These are phyloP conservation scores for Brassica cretica DNA, from an alignment of 345 rosid species.

Conservation along the genomic window DNA sequence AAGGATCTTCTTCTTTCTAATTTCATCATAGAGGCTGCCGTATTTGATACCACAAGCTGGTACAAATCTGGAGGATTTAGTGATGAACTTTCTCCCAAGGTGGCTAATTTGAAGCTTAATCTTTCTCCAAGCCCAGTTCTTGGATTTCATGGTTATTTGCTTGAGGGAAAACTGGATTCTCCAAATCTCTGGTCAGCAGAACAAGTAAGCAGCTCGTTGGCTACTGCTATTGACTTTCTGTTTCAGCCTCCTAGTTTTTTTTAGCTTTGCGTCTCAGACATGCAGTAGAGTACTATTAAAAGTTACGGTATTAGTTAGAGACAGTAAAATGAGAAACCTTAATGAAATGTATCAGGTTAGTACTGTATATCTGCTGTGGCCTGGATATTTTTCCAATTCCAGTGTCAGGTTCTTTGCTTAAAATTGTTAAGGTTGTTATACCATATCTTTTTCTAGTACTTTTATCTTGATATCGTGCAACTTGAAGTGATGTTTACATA, in stretches of 20 bases:
- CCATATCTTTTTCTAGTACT: constrained; percentile 7
- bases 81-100: constrained; percentile 58
- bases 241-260: constrained; percentile 17
- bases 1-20: constrained; percentile 53
- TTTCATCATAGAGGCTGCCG: constrained; percentile 71
- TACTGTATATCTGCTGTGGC: neutral
- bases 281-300: neutral
- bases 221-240: constrained; percentile 4
- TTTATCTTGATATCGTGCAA: constrained; percentile 2
- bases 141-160: constrained; percentile 74
- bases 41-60: constrained; percentile 77
- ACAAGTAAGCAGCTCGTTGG: constrained; percentile 57
- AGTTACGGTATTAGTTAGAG: neutral
- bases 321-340: constrained; percentile 10
- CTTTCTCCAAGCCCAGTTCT: constrained; percentile 45
- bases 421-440: neutral
- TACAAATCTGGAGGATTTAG: constrained; percentile 43
- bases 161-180: constrained; percentile 68
- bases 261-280: constrained; percentile 14
- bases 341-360: neutral
- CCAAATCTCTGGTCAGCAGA: constrained; percentile 99
- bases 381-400: neutral
- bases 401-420: constrained; percentile 4
- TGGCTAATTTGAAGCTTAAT: constrained; percentile 57
- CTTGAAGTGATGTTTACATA: constrained; percentile 17